Base-by-base conservation (phyloP, 805 yeast species). In the Sungouiozyma ichnusensis region DNA sequence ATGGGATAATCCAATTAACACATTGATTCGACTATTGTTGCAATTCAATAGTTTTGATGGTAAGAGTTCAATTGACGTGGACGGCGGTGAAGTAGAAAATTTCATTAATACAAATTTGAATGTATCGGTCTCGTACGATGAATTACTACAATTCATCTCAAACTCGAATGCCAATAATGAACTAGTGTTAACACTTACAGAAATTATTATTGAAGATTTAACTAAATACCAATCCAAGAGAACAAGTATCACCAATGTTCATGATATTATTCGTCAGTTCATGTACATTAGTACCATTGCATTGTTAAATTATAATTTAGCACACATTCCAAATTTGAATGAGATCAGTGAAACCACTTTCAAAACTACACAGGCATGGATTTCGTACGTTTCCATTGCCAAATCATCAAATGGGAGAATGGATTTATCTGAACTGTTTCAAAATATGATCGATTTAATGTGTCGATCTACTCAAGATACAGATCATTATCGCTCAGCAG, bases 1-100 rank as follows among this genome's bases (percentile, higher is more conserved):
- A 16, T 62, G 66, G 66, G 51, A 58, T 20, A 62, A 62, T 40
- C 66, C 66, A 8, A 44, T 60, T 6, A 52, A 56, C 35, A 57
- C 66, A 1, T 49, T 60, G 15, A 38, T 60, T 6, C 9, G 16
- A 17, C 24, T 55, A 33, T 38, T 55, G 3, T 46, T 52, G 4
- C 43, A 52, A 9, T 43, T 45, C 27, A 37, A 39, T 16, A 33
- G 37, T 4, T 37, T 45, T 5, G 39, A 39, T 5, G 42, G 41
- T 2, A 41, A 47, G 17, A 36, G 33, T 19, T 54, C 58, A 56
- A 8, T 29, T 3, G 35, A 44, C 18, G n/a, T 44, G 5, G 48
- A 49, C 24, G 47, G 44, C 33, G 33, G 35, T 2, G 3, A 20
- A 5, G 16, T 36, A 20, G 37, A 33, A 14, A 33, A 42, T 2